Conservation (phyloP, 2,329 filamentous ascomycete genomes). For the Sarocladium strictum region DNA sequence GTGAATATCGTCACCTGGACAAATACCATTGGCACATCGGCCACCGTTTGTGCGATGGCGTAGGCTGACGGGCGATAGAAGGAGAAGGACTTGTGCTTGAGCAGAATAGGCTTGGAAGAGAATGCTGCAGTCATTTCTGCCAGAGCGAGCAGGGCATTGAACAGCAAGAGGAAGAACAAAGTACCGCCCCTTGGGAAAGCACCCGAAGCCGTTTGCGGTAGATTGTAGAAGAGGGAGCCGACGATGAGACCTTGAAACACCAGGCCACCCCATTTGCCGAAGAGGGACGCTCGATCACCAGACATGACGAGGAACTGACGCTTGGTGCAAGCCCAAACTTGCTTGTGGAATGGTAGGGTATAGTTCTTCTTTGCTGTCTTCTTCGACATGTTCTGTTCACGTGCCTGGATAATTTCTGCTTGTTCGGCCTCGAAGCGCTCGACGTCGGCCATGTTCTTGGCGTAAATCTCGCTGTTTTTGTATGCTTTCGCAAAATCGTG, state of each 20-base stretch:
- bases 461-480: constrained; percentile 54
- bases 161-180: constrained; percentile 47
- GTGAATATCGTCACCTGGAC: constrained; percentile 63
- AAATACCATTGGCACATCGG: constrained; percentile 58
- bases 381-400: constrained; percentile 57
- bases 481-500: constrained; percentile 64
- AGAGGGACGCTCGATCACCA: constrained; percentile 68
- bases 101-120: constrained; percentile 55
- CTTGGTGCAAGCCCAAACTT: constrained; percentile 64
- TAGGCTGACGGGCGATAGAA: constrained; percentile 59
- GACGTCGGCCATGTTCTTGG: constrained; percentile 55
- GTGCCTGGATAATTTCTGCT: constrained; percentile 36
- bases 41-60: constrained; percentile 49
- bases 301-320: constrained; percentile 75
- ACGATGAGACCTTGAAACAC: constrained; percentile 70
- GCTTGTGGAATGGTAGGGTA: constrained; percentile 68
- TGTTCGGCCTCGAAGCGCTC: constrained; percentile 58
- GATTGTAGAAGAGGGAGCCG: constrained; percentile 71
- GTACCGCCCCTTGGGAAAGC: constrained; percentile 53
- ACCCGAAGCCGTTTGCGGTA: constrained; percentile 51
- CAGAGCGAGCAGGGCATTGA: constrained; percentile 61
- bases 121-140: constrained; percentile 66
- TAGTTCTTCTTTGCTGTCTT: constrained; percentile 65
- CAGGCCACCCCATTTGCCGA: constrained; percentile 76
- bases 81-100: constrained; percentile 66